Base-by-base conservation (phyloP, 1,284 basidiomycete species). In the Microbotryum scabiosae region DNA sequence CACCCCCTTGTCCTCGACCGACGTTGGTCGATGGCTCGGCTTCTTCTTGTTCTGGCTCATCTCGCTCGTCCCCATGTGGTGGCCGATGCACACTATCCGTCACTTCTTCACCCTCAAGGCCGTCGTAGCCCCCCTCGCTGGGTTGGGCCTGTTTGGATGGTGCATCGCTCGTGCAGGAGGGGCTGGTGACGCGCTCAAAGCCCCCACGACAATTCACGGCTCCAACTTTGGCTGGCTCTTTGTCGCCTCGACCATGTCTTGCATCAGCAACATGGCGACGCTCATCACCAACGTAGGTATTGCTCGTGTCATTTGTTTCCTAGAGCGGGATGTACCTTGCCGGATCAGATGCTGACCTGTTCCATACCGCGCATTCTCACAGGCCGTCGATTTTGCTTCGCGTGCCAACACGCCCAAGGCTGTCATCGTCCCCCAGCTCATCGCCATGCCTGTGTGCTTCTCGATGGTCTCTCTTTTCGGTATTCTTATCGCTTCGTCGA, bases 41-140 rank as follows among this genome's bases (percentile, higher is more conserved):
- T 93, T 92, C 81, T 85, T 91, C 79, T 78, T 93, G 64, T 93
- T 90, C 78, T 90, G 87, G 83, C 76, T 90, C 48, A 79, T 90
- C 58, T 86, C 84, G 41, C 78, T 91, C 14, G 86, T 87, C 5
- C 82, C 84, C 28, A 85, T 90, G 65, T 88, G 83, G 83, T 84
- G 88, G 61, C 86, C 86, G 5, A 83, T 89, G 49, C 86, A 89
- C 77, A 82, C 86, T 73, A 84, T 90, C 66, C 82, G 86, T 46
- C 86, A 88, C 73, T 79, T 91, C 52, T 92, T 93, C 79, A 85
- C 85, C 20, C 72, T 85, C 65, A 91, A 91, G 75, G 83, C 86
- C 2, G 78, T 88, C 65, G 78, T 91, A 21, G 75, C 76, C 0
- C 78, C 78, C 7, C 65, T 67, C 21, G 70, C 69, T 2, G 87